Percentiles rank a stretch among this genome's conserved stretches.
phyloP scores from a whole-genome alignment of 2,329 filamentous ascomycete species.

The Westerdykella ornata region DNA sequence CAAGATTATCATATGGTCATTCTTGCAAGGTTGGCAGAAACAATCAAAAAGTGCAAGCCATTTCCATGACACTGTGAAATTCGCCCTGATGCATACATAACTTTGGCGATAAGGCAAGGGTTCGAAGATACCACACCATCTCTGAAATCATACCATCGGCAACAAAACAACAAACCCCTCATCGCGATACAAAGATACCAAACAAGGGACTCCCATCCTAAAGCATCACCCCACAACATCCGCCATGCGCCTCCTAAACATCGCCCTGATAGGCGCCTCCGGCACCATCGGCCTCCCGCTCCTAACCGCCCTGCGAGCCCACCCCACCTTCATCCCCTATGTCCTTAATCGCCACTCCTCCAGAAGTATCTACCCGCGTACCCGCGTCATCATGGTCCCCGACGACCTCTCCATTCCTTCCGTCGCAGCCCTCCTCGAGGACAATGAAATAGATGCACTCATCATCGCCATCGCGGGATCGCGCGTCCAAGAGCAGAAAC shows the following conservation, averaged over 20 bases:
- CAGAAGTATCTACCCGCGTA: slow-evolving; percentile 37
- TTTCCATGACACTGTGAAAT: too few species aligned
- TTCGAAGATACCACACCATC: too few species aligned
- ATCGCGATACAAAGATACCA: neutral
- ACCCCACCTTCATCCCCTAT: slow-evolving; percentile 25
- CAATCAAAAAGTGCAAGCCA: too few species aligned
- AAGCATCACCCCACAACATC: neutral
- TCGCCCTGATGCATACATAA: too few species aligned
- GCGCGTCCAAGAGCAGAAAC: slow-evolving; percentile 42
- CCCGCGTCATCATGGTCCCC: slow-evolving; percentile 38
- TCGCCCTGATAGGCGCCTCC: slow-evolving; percentile 39
- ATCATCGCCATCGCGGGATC: slow-evolving; percentile 45
- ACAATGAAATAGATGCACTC: slow-evolving; percentile 45
- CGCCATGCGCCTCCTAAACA: slow-evolving; percentile 30
- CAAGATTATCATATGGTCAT: too few species aligned
- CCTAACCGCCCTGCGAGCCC: slow-evolving; percentile 26
- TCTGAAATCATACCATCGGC: too few species aligned
- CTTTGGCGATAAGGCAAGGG: too few species aligned
- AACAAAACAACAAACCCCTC: too few species aligned
- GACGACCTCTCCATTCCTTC: slow-evolving; percentile 32
- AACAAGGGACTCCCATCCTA: neutral
- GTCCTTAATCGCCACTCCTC: slow-evolving; percentile 32
- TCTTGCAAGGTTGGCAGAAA: too few species aligned
- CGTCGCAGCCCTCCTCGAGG: slow-evolving; percentile 37
- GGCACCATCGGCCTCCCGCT: slow-evolving; percentile 32